Evolutionary conservation across 306 rosid genomes (phyloP), one percentile per base, ranked within the genome.

Genomic region (Trifolium repens): DNA sequence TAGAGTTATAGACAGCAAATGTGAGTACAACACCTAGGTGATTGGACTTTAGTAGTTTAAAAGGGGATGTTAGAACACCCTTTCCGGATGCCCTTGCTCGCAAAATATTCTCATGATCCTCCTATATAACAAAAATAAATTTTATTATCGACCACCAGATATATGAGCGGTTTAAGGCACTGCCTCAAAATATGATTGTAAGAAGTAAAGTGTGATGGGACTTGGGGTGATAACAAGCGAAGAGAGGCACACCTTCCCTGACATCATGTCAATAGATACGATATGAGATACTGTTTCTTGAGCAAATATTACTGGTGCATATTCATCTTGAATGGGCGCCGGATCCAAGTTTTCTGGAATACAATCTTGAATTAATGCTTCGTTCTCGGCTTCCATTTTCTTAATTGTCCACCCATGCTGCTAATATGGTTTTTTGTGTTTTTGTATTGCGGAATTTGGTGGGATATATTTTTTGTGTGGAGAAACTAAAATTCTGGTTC

Each of bases 261-360:
- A 94, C 98, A 94, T 94, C 98, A 94, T 94, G 87, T 91, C 98
- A 57, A 94, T 94, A 19, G 98, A 94, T 73, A 94, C 97, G 81
- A 94, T 94, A 88, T 94, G 98, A 65, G 98, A 87, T 72, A 94
- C 98, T 9, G 98, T 94, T 87, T 90, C 98, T 86, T 91, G 98
- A 81, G 98, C 94, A 86, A 94, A 94, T 81, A 91, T 91, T 46
- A 91, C 98, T 3, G 98, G 98, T 43, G 98, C 98, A 86, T 94
- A 94, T 91, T 94, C 97, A 84, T 90, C 97, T 77, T 90, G 91
- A 82, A 87, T 76, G 53, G 98, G 98, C n/a, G 97, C 94, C 43
- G 91, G 90, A 69, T 90, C 96, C 88, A 91, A 83, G 59, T 85
- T 90, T 80, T 91, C 97, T 9, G 98, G 97, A 80, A 89, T 72